Percentiles rank a stretch among this genome's conserved stretches.
Conservation (phyloP, 2,329 filamentous ascomycete species). For the Penicillium sp. region DNA sequence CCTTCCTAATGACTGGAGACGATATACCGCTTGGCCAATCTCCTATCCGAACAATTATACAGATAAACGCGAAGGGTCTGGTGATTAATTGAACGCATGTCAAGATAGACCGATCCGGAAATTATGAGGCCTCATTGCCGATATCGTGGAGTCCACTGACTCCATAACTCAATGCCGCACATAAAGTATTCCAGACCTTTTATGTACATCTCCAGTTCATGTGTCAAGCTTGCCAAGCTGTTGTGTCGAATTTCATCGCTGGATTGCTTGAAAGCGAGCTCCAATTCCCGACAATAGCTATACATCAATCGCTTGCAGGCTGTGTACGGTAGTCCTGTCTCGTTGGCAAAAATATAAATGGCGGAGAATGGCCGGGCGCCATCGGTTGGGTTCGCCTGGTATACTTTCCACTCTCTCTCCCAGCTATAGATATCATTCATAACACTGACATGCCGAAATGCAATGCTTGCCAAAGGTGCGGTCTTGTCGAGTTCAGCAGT, state of each 20-base stretch:
- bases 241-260: not conserved
- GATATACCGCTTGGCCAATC: not conserved
- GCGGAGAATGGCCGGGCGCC: slow-evolving; percentile 16
- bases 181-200: slow-evolving; percentile 16
- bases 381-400: slow-evolving; percentile 10
- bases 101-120: not conserved
- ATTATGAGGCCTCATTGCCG: not conserved
- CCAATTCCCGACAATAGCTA: slow-evolving; percentile 18
- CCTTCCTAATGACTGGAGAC: not conserved
- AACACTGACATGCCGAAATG: slow-evolving; percentile 16
- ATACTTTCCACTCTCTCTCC: slow-evolving; percentile 17
- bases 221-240: not conserved
- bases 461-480: slow-evolving; percentile 8
- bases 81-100: not conserved
- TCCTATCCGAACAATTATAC: not conserved
- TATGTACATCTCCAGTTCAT: slow-evolving; percentile 14
- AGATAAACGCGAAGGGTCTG: not conserved
- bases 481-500: slow-evolving; percentile 3
- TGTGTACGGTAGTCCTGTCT: slow-evolving; percentile 12
- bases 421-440: slow-evolving; percentile 22
- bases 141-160: slow-evolving; percentile 19
- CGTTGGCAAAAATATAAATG: slow-evolving; percentile 14
- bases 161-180: slow-evolving; percentile 19
- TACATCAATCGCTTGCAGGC: slow-evolving; percentile 18
- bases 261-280: slow-evolving; percentile 8